phyloP scores from a whole-genome alignment of 129 eudicot species.

The carrot (Daucus carota) region DNA sequence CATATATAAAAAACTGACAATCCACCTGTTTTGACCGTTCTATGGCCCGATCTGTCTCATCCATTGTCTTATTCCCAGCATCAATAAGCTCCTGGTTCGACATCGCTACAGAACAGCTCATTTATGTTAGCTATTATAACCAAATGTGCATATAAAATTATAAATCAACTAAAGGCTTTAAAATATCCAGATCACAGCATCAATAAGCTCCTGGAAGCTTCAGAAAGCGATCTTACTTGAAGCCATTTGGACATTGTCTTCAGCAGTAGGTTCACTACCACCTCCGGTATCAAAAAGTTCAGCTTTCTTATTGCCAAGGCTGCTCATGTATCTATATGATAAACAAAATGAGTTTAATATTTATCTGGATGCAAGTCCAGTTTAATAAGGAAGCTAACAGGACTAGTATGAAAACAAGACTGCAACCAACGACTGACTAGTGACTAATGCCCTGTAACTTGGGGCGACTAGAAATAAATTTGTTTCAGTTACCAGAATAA shows the following conservation, averaged over 20 bases:
- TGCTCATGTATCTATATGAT: slow-evolving; percentile 75
- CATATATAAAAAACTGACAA: background rate
- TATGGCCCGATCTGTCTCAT: slow-evolving; percentile 96
- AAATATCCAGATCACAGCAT: background rate
- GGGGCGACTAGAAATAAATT: background rate
- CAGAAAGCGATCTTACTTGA: slow-evolving; percentile 50
- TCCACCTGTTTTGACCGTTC: slow-evolving; percentile 90
- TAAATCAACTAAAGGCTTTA: background rate
- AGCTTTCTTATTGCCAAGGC: slow-evolving; percentile 88
- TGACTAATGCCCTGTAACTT: background rate
- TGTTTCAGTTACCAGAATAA: background rate
- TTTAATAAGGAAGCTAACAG: slow-evolving; percentile 3
- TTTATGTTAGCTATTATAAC: background rate
- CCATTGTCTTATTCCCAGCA: slow-evolving; percentile 79
- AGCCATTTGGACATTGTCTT: slow-evolving; percentile 77
- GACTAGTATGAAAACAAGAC: background rate
- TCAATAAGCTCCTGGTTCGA: slow-evolving; percentile 82
- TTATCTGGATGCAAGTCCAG: background rate
- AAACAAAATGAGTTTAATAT: background rate
- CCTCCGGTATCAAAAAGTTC: slow-evolving; percentile 97
- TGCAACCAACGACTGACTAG: background rate
- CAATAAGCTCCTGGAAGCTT: background rate
- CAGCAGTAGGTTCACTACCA: slow-evolving; percentile 74
- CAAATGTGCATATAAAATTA: background rate
- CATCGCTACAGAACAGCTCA: slow-evolving; percentile 52